Percentiles rank a stretch among this genome's conserved stretches.
phyloP scores from a whole-genome alignment of 2,329 filamentous ascomycete genomes.

The Colletotrichum incanum region DNA sequence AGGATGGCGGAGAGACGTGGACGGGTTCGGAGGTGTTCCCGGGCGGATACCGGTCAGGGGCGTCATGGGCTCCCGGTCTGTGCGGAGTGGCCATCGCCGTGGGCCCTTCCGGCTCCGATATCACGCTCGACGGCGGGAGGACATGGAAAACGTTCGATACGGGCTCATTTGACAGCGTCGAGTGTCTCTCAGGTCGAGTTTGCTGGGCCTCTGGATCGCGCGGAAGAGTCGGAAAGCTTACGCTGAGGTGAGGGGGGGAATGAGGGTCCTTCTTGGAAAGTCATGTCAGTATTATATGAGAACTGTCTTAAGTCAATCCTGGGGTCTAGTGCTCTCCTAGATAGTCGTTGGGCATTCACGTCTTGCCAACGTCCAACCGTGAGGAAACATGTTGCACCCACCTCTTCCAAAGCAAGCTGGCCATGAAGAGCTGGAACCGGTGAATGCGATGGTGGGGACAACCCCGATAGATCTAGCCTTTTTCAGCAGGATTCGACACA shows the following conservation, averaged over 20 bases:
- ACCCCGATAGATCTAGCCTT: neutral
- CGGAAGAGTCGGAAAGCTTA: conserved; percentile 47
- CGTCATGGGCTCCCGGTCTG: conserved; percentile 49
- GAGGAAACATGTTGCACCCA: neutral
- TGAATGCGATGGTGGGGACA: neutral
- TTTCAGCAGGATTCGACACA: conserved; percentile 19
- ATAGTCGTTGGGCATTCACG: no score
- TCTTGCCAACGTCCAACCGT: neutral
- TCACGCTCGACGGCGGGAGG: conserved; percentile 49
- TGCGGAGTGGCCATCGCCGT: conserved; percentile 50
- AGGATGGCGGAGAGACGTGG: conserved; percentile 52
- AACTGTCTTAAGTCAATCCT: neutral
- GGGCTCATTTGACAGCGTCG: conserved; percentile 52
- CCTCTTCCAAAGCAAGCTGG: neutral
- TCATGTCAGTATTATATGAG: neutral
- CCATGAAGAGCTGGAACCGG: neutral
- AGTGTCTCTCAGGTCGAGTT: conserved; percentile 47
- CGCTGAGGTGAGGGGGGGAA: conserved; percentile 8
- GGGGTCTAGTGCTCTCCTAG: no score
- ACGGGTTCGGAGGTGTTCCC: conserved; percentile 46
- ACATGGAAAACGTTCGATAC: conserved; percentile 51
- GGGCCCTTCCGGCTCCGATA: conserved; percentile 52
- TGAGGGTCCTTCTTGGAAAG: neutral
- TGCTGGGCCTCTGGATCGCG: conserved; percentile 53
- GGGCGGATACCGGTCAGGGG: conserved; percentile 52